phyloP scores from a whole-genome alignment of 2,329 filamentous ascomycete genomes.

The Lecanoromycetidae sp. region DNA sequence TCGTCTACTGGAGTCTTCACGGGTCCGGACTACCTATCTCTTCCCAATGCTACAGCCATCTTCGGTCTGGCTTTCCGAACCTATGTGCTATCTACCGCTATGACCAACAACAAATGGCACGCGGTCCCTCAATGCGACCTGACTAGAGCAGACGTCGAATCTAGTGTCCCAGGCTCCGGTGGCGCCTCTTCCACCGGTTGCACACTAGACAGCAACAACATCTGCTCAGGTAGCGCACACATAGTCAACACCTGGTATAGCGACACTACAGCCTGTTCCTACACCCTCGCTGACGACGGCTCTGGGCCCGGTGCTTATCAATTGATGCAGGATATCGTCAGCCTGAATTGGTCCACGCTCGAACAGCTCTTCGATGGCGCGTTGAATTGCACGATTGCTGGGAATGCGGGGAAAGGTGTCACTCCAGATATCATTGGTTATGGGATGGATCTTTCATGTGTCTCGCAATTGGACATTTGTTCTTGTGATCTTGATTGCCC shows the following conservation, averaged over 20 bases:
- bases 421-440: too few relatives aligned
- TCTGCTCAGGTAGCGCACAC: background rate
- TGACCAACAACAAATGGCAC: constrained; percentile 13
- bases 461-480: too few relatives aligned
- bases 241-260: constrained; percentile 1
- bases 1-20: background rate
- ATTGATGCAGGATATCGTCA: too few relatives aligned
- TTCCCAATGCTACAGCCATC: background rate
- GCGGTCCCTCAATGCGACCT: background rate
- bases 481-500: too few relatives aligned
- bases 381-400: too few relatives aligned
- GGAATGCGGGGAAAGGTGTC: too few relatives aligned
- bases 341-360: too few relatives aligned
- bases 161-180: background rate
- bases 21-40: background rate
- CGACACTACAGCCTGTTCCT: background rate
- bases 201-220: constrained; percentile 5
- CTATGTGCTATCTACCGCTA: constrained; percentile 4
- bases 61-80: constrained; percentile 9
- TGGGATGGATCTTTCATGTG: too few relatives aligned
- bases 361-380: too few relatives aligned
- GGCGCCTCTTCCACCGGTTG: background rate
- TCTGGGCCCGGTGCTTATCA: background rate
- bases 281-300: background rate
- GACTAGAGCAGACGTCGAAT: background rate